Evolutionary conservation across 345 rosid species (phyloP).

Genomic region (Fremontodendron californicum): DNA sequence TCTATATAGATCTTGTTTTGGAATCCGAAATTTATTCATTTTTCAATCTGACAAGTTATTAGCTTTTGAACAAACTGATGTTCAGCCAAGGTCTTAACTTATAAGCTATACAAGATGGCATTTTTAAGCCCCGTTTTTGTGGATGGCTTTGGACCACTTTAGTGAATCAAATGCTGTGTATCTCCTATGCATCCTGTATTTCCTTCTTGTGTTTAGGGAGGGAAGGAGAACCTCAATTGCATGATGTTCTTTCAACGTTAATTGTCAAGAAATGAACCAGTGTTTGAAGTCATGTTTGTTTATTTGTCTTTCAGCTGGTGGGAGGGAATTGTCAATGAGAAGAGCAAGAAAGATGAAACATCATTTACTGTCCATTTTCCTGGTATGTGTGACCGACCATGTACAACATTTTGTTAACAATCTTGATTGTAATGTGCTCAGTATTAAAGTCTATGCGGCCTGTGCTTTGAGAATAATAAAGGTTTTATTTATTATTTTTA

Average conservation of each 20-base stretch:
- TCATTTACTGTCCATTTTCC: constrained; percentile 67
- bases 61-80: neutral
- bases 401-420: neutral
- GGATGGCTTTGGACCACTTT: neutral
- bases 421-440: neutral
- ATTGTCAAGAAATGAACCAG: neutral
- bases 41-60: neutral
- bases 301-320: constrained; percentile 62
- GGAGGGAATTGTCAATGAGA: constrained; percentile 87
- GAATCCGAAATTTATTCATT: neutral
- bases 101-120: neutral
- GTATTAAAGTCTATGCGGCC: neutral
- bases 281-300: neutral
- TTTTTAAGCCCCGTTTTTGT: neutral
- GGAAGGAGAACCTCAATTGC: neutral
- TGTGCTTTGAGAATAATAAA: constrained; percentile 1
- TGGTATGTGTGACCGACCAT: constrained; percentile 33
- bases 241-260: neutral
- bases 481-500: constrained; percentile 15
- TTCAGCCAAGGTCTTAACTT: neutral
- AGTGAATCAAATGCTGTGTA: neutral
- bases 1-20: neutral
- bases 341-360: constrained; percentile 74
- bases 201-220: neutral
- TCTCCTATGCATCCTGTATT: neutral